phyloP scores from a whole-genome alignment of 306 rosid genomes.

The Casuarina equisetifolia region DNA sequence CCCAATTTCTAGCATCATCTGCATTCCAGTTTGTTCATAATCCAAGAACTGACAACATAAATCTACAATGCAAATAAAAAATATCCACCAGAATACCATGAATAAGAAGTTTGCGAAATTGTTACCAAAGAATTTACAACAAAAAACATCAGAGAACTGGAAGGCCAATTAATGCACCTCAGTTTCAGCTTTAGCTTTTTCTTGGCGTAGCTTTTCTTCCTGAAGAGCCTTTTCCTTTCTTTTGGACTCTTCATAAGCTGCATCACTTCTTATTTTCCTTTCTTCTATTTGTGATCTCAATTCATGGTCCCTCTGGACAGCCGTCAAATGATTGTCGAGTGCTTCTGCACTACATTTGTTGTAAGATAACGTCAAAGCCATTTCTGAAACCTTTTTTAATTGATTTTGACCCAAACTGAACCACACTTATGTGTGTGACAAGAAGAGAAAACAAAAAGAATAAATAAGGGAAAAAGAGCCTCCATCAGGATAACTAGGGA shows the following conservation, averaged over 20 bases:
- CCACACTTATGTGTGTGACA: too few species aligned
- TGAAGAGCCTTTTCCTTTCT: slow-evolving; percentile 71
- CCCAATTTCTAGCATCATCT: neutral
- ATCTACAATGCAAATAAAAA: neutral
- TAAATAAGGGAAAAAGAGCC: neutral
- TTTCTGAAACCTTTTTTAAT: slow-evolving; percentile 20
- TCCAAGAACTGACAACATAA: neutral
- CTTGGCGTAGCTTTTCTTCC: slow-evolving; percentile 81
- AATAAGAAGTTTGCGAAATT: neutral
- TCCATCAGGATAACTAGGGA: neutral
- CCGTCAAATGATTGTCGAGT: slow-evolving; percentile 87
- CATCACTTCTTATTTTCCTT: slow-evolving; percentile 82
- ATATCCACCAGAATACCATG: slow-evolving; percentile 1
- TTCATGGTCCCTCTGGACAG: slow-evolving; percentile 79
- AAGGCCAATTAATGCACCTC: slow-evolving; percentile 51
- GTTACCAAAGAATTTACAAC: slow-evolving; percentile 4
- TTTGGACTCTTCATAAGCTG: slow-evolving; percentile 86
- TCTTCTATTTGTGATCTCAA: slow-evolving; percentile 87
- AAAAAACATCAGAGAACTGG: slow-evolving; percentile 15
- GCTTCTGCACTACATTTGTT: slow-evolving; percentile 72
- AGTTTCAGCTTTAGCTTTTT: slow-evolving; percentile 80
- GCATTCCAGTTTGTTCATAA: neutral
- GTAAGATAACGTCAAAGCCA: slow-evolving; percentile 24
- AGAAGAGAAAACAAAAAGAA: neutral
- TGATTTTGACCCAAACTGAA: neutral